Base-by-base conservation (phyloP, 225 moss, liverwort and hornwort species). In the Neckera pumila region DNA sequence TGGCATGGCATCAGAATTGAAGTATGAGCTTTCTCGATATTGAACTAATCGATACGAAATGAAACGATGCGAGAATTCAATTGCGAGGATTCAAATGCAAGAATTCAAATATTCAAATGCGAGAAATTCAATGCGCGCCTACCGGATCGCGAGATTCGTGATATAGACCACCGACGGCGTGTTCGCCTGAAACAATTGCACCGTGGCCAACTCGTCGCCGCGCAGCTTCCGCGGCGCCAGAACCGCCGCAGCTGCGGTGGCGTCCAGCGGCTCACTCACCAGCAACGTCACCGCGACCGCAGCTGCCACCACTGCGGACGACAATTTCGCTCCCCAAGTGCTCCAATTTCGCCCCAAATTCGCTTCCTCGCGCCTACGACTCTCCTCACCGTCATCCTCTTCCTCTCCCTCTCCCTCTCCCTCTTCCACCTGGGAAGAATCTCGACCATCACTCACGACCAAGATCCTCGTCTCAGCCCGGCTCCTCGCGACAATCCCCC, bases 121-220 rank as follows among this genome's bases (percentile, higher is more conserved):
- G 26, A 56, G 10, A 4, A 79, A n/a, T 57, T 38, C 17, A 1
- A 17, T 40, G 79, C 28, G 19, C 8, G 59, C 88, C 21, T 89
- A 98, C 98, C 98, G 95, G 59, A 97, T 95, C 64, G 98, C 97
- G 62, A 98, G 94, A 92, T 97, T 97, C 83, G 98, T 98, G 89
- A 98, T 96, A 79, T 97, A 97, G 22, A 98, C 98, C 40, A 98
- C 97, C 42, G 98, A 98, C 15, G 98, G 98, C 45, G 98, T 98
- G 87, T 97, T 98, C 3, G 95, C 95, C 85, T 93, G 95, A 79
- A 97, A 98, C 51, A 98, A 88, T 80, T 94, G 92, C 83, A 98
- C 98, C 17, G 98, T 98, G n/a, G 95, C 93, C 60, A 97, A 95
- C 87, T 98, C 97, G 64, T 98, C 98, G 47, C 95, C 95, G 82